Evolutionary conservation across 2,329 filamentous ascomycete genomes (phyloP).

Genomic region (Alternaria hordeiaustralica): DNA sequence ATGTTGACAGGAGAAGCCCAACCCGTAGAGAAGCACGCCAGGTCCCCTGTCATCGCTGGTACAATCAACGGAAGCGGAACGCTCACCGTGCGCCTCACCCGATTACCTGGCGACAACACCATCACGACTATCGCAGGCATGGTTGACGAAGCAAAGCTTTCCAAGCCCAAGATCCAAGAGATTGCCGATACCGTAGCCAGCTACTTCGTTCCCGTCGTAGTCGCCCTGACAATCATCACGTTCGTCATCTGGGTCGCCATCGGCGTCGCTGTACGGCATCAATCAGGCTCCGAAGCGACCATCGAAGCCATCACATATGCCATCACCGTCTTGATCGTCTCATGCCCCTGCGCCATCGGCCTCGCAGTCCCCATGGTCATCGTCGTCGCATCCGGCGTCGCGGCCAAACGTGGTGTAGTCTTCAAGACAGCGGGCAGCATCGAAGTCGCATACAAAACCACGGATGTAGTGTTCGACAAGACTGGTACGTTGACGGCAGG

Average conservation of each 20-base stretch:
- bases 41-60: slow-evolving; percentile 68
- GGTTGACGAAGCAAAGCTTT: slow-evolving; percentile 73
- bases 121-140: slow-evolving; percentile 72
- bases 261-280: slow-evolving; percentile 51
- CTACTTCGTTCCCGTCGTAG: slow-evolving; percentile 72
- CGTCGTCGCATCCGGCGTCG: slow-evolving; percentile 73
- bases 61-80: slow-evolving; percentile 62
- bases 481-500: slow-evolving; percentile 76
- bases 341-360: slow-evolving; percentile 80
- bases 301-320: slow-evolving; percentile 72
- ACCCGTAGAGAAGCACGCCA: slow-evolving; percentile 63
- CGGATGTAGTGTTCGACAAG: slow-evolving; percentile 79
- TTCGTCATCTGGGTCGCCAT: slow-evolving; percentile 72
- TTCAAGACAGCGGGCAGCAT: slow-evolving; percentile 71
- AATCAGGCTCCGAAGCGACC: slow-evolving; percentile 56
- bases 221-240: slow-evolving; percentile 63
- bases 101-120: slow-evolving; percentile 73
- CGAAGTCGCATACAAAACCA: slow-evolving; percentile 66
- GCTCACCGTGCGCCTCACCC: slow-evolving; percentile 61
- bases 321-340: slow-evolving; percentile 77
- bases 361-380: slow-evolving; percentile 80
- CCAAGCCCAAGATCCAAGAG: slow-evolving; percentile 72
- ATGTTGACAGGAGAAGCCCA: slow-evolving; percentile 76
- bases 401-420: slow-evolving; percentile 69
- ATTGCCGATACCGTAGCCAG: slow-evolving; percentile 71